Evolutionary conservation across 1,139 yeast species (phyloP).

Genomic region (Magnusiomyces fungicola): DNA sequence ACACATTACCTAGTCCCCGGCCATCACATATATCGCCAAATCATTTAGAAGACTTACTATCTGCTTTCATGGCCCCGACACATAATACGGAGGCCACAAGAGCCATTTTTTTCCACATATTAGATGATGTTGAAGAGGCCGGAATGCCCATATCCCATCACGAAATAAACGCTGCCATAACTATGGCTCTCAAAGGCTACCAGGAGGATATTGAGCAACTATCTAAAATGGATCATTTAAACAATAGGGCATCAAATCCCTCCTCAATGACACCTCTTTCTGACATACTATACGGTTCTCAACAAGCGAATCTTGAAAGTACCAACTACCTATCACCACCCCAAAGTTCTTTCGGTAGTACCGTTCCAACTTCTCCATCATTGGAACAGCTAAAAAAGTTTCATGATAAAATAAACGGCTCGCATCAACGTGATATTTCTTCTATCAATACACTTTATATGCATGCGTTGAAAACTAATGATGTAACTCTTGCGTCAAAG

Average conservation of each 20-base stretch:
- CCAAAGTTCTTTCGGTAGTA: not conserved
- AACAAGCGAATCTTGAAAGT: not conserved
- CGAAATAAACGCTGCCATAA: slow-evolving; percentile 19
- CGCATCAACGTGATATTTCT: slow-evolving; percentile 13
- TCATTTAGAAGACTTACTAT: slow-evolving; percentile 38
- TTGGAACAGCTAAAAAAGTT: slow-evolving; percentile 2
- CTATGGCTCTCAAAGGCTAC: slow-evolving; percentile 10
- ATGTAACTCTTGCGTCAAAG: slow-evolving; percentile 11
- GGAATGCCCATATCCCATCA: slow-evolving; percentile 22
- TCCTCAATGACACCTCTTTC: not conserved
- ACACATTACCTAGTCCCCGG: slow-evolving; percentile 30
- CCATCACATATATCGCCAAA: slow-evolving; percentile 33
- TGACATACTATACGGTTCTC: not conserved
- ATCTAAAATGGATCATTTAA: not conserved
- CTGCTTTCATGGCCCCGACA: slow-evolving; percentile 24
- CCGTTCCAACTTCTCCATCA: not conserved
- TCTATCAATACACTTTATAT: slow-evolving; percentile 19
- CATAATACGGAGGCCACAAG: slow-evolving; percentile 2
- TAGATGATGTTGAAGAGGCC: slow-evolving; percentile 20
- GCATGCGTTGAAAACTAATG: slow-evolving; percentile 16
- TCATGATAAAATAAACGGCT: slow-evolving; percentile 11
- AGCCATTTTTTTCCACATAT: slow-evolving; percentile 12
- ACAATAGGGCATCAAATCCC: not conserved
- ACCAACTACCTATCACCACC: not conserved
- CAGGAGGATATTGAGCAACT: not conserved